A percentile compares a stretch with the other conserved stretches of the same genome.
phyloP scores from a whole-genome alignment of 208 protist species.

The Lotmaria passim region DNA sequence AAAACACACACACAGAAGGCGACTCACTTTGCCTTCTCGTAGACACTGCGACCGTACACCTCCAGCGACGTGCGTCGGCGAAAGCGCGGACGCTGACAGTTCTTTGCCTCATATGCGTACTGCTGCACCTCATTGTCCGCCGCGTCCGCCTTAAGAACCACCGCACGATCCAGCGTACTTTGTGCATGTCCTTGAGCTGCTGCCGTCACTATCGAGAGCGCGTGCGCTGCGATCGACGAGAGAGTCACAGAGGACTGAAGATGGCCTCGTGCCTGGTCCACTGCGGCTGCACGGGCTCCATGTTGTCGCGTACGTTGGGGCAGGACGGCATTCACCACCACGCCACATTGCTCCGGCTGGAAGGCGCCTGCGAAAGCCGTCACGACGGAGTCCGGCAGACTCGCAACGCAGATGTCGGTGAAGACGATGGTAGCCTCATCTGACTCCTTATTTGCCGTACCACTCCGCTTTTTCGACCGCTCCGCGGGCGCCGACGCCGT shows the following conservation, averaged over 20 bases:
- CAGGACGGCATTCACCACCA: not conserved
- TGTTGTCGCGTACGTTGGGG: not conserved
- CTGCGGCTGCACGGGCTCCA: not conserved
- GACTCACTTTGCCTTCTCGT: not conserved
- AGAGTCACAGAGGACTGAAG: not conserved
- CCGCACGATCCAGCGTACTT: not conserved
- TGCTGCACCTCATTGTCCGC: not conserved
- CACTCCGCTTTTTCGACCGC: not conserved
- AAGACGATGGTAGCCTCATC: slow-evolving; percentile 13
- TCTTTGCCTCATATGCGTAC: slow-evolving; percentile 6
- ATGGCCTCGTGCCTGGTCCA: not conserved
- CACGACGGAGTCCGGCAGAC: not conserved
- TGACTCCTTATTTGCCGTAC: not conserved
- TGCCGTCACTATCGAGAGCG: not conserved
- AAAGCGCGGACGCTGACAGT: not conserved
- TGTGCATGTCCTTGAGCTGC: not conserved
- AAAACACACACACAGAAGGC: not conserved
- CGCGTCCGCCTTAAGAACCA: slow-evolving; percentile 7
- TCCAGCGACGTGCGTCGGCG: slow-evolving; percentile 6
- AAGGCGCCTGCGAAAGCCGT: not conserved
- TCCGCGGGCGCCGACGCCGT: too few species aligned
- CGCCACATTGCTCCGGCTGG: not conserved
- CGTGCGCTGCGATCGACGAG: not conserved
- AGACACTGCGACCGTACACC: not conserved
- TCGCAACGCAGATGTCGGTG: not conserved